Base-by-base conservation (phyloP, 1,284 basidiomycete genomes). In the Kwoniella shivajii region DNA sequence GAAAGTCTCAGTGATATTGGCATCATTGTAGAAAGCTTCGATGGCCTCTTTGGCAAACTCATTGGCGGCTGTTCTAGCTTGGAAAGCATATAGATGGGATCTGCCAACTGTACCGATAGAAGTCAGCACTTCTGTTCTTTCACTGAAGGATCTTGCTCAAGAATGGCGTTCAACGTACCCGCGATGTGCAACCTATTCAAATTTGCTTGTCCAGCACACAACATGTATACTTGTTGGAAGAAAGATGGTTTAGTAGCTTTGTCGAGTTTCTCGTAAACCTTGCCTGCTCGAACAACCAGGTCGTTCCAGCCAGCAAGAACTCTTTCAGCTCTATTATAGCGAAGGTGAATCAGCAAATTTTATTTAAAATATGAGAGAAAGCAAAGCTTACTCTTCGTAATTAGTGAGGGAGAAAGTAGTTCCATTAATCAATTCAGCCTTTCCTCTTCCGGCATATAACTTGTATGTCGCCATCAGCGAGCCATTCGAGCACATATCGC, bases 161-260 rank as follows among this genome's bases (percentile, higher is more conserved):
- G 31, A 47, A 3, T 24, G 27, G 10, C 6, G n/a, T 13, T 83
- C 86, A 7, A 54, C 36, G 84, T 84, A 34, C 84, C 84, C 33
- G 80, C 73, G 33, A 87, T 81, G 67, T 84, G 80, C 78, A 88
- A 81, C 48, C 80, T 80, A 11, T 81, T 82, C n/a, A 88, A 67
- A 53, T 84, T 87, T 2, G 68, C 63, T 30, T 69, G 68, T 37
- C 65, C 61, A 10, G 60, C 74, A 16, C 86, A 82, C 1, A 86
- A 83, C 66, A 87, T 86, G 36, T 85, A 84, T 1, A 88, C 83
- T 16, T 85, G 80, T 71, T 88, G 81, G 81, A 84, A 88, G 79
- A 84, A 88, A 0, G 87, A 82, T 0, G 86, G 80, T 63, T 86
- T 56, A 2, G 50, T 55, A 3, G 57, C 57, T 14, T 63, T 52